phyloP scores from a whole-genome alignment of 179 eudicot genomes.

The Beta macrorhiza region DNA sequence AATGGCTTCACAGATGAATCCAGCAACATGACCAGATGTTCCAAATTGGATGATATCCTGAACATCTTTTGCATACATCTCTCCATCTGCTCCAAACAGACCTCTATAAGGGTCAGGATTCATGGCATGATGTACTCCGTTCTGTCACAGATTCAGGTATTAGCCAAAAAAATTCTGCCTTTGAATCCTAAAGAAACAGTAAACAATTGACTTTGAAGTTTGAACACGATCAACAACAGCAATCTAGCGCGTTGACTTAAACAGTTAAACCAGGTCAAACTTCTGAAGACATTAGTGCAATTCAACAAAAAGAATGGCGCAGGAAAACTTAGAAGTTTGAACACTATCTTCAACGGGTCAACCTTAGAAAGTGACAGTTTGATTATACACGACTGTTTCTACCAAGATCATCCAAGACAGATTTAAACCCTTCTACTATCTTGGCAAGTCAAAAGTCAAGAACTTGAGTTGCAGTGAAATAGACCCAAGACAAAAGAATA shows the following conservation, averaged over 20 bases:
- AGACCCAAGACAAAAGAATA: not conserved
- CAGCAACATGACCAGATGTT: slow-evolving; percentile 85
- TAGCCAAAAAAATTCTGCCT: not conserved
- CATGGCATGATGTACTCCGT: slow-evolving; percentile 84
- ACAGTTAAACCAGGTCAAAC: no score
- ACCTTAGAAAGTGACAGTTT: not conserved
- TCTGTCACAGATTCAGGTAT: slow-evolving; percentile 41
- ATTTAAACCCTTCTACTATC: not conserved
- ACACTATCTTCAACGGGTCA: no score
- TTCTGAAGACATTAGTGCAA: not conserved
- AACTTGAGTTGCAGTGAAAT: not conserved
- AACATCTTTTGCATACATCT: slow-evolving; percentile 79
- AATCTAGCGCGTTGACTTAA: no score
- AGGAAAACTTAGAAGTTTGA: not conserved
- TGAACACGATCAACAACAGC: no score
- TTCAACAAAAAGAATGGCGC: not conserved
- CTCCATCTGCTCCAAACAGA: slow-evolving; percentile 82
- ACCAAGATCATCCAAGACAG: not conserved
- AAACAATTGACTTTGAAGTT: not conserved
- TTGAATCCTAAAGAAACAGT: not conserved
- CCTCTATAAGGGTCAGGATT: slow-evolving; percentile 97
- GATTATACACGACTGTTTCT: not conserved
- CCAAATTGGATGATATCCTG: slow-evolving; percentile 75
- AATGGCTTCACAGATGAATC: slow-evolving; percentile 78
- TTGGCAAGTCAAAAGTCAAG: not conserved